Base-by-base conservation (phyloP, 495 filamentous ascomycete genomes). In the Lindgomyces ingoldianus region DNA sequence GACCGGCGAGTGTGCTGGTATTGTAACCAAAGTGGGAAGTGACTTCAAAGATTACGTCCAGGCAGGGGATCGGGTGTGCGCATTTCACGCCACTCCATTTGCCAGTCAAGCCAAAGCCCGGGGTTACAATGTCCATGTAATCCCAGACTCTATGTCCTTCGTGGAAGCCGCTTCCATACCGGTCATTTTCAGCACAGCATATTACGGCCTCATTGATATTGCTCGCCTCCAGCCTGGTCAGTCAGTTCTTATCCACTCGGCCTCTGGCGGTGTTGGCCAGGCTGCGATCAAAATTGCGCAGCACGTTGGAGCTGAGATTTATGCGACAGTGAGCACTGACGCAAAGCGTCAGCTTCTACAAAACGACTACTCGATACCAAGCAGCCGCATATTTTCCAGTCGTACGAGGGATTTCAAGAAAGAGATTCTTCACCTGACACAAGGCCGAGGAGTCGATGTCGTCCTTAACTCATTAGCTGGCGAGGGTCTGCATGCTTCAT, bases 371-470 rank as follows among this genome's bases (percentile, higher is more conserved):
- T 21, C 18, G 2, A n/a, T 62, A 46, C 3, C 61, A 51, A 14
- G 16, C 10, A 22, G 16, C 39, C 41, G 48, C 19, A 41, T 59
- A 1, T 48, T 59, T 12, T 33, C 26, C 4, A 4, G 2, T 10
- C 16, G 30, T 2, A 4, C 19, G 1, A 3, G 25, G 1, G 33
- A 11, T 33, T 39, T 53, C 30, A 41, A 59, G 21, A 6, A 60
- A n/a, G 36, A 27, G 1, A 44, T 60, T 6, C 1, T 39, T 1
- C 45, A 24, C 26, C 11, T 60, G 19, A 89, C 85, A 1, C 56
- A 74, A 30, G 78, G 81, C n/a, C 64, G 74, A 10, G 86, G 87
- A 0, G 84, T 87, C 1, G 83, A 88, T 52, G 70, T 83, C 3
- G 75, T 87, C 1, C 68, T 87, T 9, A 85, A 84, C 67, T 70